These are phyloP conservation scores for Boehmeria nivea DNA, from an alignment of 306 rosid genomes.

Conservation along the genomic window DNA sequence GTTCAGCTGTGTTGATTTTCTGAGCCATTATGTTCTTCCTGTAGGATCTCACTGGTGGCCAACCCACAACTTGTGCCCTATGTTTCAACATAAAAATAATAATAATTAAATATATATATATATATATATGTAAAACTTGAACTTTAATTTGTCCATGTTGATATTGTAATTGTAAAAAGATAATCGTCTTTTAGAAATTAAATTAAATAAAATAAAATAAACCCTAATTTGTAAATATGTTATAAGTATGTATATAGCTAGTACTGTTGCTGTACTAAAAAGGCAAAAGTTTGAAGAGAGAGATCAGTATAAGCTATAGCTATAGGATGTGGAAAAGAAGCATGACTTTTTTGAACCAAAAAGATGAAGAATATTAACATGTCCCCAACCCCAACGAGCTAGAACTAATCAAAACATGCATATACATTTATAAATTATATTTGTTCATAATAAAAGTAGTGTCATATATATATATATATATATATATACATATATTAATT, in stretches of 20 bases:
- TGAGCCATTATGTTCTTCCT: conserved; percentile 88
- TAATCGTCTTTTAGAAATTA: too few species aligned
- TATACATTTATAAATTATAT: background rate
- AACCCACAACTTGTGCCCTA: conserved; percentile 97
- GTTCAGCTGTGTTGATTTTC: conserved; percentile 32
- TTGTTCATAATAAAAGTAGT: too few species aligned
- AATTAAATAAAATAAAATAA: background rate
- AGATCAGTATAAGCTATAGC: background rate
- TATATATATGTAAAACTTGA: too few species aligned
- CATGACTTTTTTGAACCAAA: background rate
- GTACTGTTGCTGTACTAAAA: too few species aligned
- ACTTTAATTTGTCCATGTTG: background rate
- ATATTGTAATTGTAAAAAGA: background rate
- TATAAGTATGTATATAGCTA: too few species aligned
- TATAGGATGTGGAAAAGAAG: background rate
- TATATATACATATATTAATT: too few species aligned
- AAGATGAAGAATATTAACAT: background rate
- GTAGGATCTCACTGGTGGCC: conserved; percentile 99
- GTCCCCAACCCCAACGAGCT: background rate
- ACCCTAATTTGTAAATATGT: background rate
- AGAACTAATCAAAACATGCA: background rate
- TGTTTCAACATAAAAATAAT: background rate
- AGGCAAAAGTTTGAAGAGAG: background rate
- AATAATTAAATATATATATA: too few species aligned
- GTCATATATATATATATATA: too few species aligned